A percentile compares a stretch with the other conserved stretches of the same genome.
These are phyloP conservation scores for Cenchrus fungigraminus DNA, from an alignment of 176 grass and related monocot genomes.

Conservation along the genomic window DNA sequence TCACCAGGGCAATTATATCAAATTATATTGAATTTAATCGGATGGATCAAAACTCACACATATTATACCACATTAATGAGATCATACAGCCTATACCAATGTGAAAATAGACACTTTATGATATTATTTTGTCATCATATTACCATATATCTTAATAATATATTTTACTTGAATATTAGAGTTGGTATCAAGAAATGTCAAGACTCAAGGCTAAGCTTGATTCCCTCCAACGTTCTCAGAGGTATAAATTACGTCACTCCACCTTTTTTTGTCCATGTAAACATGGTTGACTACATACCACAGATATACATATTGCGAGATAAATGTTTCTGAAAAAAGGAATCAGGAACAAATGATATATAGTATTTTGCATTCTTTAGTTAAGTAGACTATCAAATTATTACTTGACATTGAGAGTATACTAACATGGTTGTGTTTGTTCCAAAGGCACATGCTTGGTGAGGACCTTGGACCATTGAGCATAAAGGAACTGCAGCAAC, in stretches of 20 bases:
- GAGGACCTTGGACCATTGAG: constrained; percentile 73
- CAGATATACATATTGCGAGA: background rate
- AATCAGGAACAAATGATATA: background rate
- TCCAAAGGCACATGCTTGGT: constrained; percentile 68
- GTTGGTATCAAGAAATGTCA: constrained; percentile 75
- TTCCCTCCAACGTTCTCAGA: constrained; percentile 69
- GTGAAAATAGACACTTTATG: background rate
- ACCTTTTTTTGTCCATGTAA: background rate
- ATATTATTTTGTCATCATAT: background rate
- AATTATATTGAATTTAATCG: background rate
- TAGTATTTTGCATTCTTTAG: background rate
- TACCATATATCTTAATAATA: background rate
- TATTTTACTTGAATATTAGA: background rate
- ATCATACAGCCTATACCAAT: background rate
- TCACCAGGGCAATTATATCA: background rate
- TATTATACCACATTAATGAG: too few relatives aligned
- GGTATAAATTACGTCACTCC: constrained; percentile 35
- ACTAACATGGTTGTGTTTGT: background rate
- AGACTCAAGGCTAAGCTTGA: constrained; percentile 76
- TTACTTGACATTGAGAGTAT: background rate
- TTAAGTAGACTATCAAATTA: background rate
- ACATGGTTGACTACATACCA: background rate
- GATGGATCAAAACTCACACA: background rate
- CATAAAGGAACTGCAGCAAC: constrained; percentile 72
- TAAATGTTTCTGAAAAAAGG: background rate